Evolutionary conservation across 495 filamentous ascomycete genomes (phyloP).

Genomic region (Pseudevernia furfuracea): DNA sequence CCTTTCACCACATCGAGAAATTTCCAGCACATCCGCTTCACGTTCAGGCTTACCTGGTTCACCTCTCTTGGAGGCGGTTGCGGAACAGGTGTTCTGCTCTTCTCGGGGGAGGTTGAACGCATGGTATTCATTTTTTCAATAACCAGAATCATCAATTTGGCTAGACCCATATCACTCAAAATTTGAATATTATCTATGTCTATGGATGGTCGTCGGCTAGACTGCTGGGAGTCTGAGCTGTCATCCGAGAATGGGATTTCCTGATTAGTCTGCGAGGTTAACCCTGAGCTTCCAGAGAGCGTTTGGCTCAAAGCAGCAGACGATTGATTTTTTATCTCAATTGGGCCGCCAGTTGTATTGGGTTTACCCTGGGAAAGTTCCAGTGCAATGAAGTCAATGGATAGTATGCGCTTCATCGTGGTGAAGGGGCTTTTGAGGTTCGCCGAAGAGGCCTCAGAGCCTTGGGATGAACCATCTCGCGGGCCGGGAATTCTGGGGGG

Average conservation of each 20-base stretch:
- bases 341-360: background rate
- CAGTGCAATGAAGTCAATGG: conserved; percentile 6
- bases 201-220: background rate
- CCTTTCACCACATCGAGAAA: conserved; percentile 59
- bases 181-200: conserved; percentile 17
- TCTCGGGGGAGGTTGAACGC: conserved; percentile 2
- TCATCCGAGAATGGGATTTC: too few species aligned
- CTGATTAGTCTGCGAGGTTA: background rate
- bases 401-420: conserved; percentile 12
- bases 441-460: conserved; percentile 13
- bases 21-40: conserved; percentile 50
- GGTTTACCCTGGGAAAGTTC: conserved; percentile 3
- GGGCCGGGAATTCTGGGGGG: background rate
- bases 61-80: conserved; percentile 3
- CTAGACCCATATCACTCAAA: conserved; percentile 22
- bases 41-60: conserved; percentile 28
- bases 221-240: background rate
- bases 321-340: background rate
- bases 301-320: background rate
- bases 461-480: conserved; percentile 9
- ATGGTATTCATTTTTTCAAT: conserved; percentile 11
- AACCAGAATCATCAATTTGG: conserved; percentile 19
- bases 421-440: conserved; percentile 14
- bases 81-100: background rate
- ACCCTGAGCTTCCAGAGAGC: background rate